These are phyloP conservation scores for Pseudocercospora musae DNA, from an alignment of 2,329 filamentous ascomycete species.

Conservation along the genomic window DNA sequence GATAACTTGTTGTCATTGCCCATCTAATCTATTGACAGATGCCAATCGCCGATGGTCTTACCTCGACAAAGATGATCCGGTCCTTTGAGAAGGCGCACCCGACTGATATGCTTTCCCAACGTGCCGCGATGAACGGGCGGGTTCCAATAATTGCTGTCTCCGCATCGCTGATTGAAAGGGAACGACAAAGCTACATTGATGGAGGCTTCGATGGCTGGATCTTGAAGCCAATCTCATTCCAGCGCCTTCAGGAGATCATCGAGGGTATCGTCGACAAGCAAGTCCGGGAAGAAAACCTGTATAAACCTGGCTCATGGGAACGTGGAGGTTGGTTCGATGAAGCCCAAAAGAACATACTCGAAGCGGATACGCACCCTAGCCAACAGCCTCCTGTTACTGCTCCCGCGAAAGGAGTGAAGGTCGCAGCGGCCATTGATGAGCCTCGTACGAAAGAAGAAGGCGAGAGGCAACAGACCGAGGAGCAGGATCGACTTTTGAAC, in stretches of 20 bases:
- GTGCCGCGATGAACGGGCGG: slow-evolving; percentile 60
- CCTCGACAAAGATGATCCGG: slow-evolving; percentile 79
- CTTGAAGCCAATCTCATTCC: slow-evolving; percentile 81
- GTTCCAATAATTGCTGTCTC: slow-evolving; percentile 85
- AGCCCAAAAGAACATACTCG: slow-evolving; percentile 37
- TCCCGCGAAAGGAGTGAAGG: slow-evolving; percentile 30
- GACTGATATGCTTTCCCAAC: slow-evolving; percentile 53
- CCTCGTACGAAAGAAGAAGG: slow-evolving; percentile 35
- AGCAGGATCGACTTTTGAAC: slow-evolving; percentile 32
- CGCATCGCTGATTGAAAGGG: slow-evolving; percentile 70
- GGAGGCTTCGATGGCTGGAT: slow-evolving; percentile 90
- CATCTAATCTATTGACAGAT: slow-evolving; percentile 55
- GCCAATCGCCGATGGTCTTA: slow-evolving; percentile 84
- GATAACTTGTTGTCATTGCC: not conserved
- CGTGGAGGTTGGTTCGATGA: slow-evolving; percentile 75
- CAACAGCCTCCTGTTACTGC: slow-evolving; percentile 20
- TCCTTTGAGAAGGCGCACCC: slow-evolving; percentile 60
- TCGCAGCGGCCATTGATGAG: slow-evolving; percentile 34
- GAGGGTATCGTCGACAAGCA: slow-evolving; percentile 63
- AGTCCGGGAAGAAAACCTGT: slow-evolving; percentile 61
- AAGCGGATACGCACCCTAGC: slow-evolving; percentile 38
- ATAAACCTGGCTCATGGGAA: slow-evolving; percentile 73
- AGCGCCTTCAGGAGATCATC: slow-evolving; percentile 66
- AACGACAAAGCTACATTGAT: slow-evolving; percentile 66
- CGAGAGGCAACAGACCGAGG: slow-evolving; percentile 31